Percentiles rank a stretch among this genome's conserved stretches.
Conservation (phyloP, 2,329 filamentous ascomycete species). For the Colletotrichum endophyticum region DNA sequence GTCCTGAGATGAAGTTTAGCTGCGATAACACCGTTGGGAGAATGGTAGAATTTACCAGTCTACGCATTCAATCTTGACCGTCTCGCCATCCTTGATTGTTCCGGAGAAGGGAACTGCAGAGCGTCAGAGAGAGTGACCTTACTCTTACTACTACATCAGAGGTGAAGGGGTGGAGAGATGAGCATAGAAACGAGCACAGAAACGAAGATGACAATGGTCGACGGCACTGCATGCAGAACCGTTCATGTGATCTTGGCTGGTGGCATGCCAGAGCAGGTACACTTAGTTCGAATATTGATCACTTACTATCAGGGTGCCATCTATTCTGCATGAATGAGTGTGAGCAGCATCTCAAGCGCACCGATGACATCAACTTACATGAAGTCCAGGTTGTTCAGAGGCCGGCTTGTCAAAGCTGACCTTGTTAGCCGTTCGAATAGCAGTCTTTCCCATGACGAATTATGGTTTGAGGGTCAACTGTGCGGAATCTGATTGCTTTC, state of each 20-base stretch:
- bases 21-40: slow-evolving; percentile 25
- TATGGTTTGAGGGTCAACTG: not conserved
- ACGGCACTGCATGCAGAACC: not conserved
- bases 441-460: slow-evolving; percentile 54
- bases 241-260: not conserved
- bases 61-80: slow-evolving; percentile 91
- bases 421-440: slow-evolving; percentile 74
- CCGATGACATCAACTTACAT: slow-evolving; percentile 55
- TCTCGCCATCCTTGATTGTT: slow-evolving; percentile 81
- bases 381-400: slow-evolving; percentile 70
- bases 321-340: slow-evolving; percentile 66
- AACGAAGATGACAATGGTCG: not conserved
- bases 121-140: not conserved
- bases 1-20: slow-evolving; percentile 47
- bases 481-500: not conserved
- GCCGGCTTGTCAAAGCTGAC: slow-evolving; percentile 77
- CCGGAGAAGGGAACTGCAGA: slow-evolving; percentile 72
- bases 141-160: not conserved
- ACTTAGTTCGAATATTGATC: not conserved
- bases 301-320: slow-evolving; percentile 88
- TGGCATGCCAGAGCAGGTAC: not conserved
- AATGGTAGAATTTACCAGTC: slow-evolving; percentile 63
- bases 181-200: not conserved
- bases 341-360: not conserved
- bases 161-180: not conserved